These are phyloP conservation scores for Kwoniella bestiolae DNA, from an alignment of 768 basidiomycete genomes.

Conservation along the genomic window DNA sequence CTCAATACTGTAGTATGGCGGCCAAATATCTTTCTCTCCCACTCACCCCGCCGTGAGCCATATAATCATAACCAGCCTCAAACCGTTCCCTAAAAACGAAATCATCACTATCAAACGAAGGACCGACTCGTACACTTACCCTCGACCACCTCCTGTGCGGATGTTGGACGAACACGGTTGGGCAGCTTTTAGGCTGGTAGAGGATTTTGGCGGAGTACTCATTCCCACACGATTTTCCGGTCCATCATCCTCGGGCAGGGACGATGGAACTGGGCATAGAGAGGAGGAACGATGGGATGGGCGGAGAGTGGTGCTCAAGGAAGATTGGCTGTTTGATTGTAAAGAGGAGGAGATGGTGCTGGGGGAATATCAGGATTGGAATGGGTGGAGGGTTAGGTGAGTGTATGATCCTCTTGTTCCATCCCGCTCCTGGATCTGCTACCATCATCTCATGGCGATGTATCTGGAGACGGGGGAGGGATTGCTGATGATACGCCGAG, in stretches of 20 bases:
- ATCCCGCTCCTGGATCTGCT: no score
- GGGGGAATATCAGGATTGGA: background rate
- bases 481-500: no score
- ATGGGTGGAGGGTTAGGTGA: slow-evolving; percentile 3
- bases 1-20: background rate
- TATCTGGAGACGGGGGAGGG: no score
- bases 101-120: background rate
- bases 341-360: background rate
- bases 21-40: background rate
- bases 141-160: no score
- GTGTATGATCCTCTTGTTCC: no score
- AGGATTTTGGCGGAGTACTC: background rate
- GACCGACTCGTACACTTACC: background rate
- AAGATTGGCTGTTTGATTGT: slow-evolving; percentile 1
- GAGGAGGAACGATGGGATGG: background rate
- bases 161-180: background rate
- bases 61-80: background rate
- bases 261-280: background rate
- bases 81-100: background rate
- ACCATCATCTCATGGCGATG: background rate
- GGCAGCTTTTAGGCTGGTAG: background rate
- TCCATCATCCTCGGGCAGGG: background rate
- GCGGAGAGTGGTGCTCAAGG: background rate
- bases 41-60: background rate
- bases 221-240: no score